Conservation (phyloP, 1,139 yeast genomes). For the Arxiozyma heterogenica region DNA sequence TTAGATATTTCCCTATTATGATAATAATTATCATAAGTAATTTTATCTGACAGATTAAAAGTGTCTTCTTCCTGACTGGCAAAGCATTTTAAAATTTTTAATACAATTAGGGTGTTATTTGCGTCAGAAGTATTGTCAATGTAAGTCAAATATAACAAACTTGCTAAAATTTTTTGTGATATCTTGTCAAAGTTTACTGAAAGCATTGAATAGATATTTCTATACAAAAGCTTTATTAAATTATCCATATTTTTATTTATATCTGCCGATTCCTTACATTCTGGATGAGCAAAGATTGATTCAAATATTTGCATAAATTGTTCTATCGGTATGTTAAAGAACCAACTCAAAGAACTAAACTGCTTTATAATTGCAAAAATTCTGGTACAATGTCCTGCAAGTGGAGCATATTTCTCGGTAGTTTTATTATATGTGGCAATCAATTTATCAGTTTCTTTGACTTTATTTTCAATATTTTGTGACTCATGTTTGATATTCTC, state of each 20-base stretch:
- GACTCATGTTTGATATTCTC: conserved; percentile 62
- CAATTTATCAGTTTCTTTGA: conserved; percentile 45
- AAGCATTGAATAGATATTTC: conserved; percentile 39
- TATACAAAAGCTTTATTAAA: conserved; percentile 36
- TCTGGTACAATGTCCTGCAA: conserved; percentile 48
- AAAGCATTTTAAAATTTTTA: neutral
- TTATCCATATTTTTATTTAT: conserved; percentile 14
- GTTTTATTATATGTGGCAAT: conserved; percentile 45
- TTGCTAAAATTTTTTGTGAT: conserved; percentile 41
- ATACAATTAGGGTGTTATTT: neutral
- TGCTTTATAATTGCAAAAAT: conserved; percentile 41
- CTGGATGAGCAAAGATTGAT: conserved; percentile 30
- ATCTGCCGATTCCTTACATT: conserved; percentile 6
- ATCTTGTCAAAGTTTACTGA: conserved; percentile 43
- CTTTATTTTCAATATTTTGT: conserved; percentile 42
- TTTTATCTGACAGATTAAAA: neutral
- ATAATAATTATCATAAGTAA: neutral
- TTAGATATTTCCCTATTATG: neutral
- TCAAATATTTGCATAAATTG: conserved; percentile 38
- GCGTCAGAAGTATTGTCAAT: neutral
- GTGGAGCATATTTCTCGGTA: conserved; percentile 40
- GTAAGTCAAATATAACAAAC: neutral
- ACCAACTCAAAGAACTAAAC: conserved; percentile 37
- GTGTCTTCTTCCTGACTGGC: neutral
- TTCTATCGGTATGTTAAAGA: conserved; percentile 52